Conservation (phyloP, 2,329 filamentous ascomycete species). For the Hypoxylon sp. region DNA sequence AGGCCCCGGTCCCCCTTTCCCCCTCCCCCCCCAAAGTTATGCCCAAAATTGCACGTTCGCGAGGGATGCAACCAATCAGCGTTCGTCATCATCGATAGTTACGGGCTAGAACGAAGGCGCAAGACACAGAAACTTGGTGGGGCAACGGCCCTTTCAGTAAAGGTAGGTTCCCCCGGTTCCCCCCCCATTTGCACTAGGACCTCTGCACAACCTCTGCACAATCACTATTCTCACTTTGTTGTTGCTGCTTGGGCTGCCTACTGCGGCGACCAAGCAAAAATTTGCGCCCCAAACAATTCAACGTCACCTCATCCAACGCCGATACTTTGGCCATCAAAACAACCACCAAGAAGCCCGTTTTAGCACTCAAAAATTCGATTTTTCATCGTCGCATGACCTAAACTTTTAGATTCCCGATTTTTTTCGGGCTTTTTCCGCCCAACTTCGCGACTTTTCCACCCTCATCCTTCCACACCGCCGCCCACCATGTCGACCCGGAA, state of each 20-base stretch:
- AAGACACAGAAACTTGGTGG: conserved; percentile 5
- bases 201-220: conserved; percentile 26
- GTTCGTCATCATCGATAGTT: background rate
- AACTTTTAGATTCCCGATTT: conserved; percentile 71
- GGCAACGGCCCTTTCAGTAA: background rate
- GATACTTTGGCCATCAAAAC: conserved; percentile 63
- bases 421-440: conserved; percentile 68
- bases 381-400: conserved; percentile 61
- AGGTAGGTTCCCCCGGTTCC: background rate
- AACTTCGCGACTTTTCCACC: conserved; percentile 50
- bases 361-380: conserved; percentile 64
- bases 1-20: conserved; percentile 14
- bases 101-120: conserved; percentile 8
- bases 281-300: conserved; percentile 64
- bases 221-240: conserved; percentile 30
- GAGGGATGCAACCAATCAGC: conserved; percentile 24
- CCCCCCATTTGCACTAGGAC: conserved; percentile 1
- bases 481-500: conserved; percentile 70
- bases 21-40: conserved; percentile 23
- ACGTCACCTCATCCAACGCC: conserved; percentile 61
- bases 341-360: conserved; percentile 57
- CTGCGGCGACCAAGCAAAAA: conserved; percentile 50
- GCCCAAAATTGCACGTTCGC: conserved; percentile 26
- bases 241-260: conserved; percentile 34
- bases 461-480: conserved; percentile 42